Evolutionary conservation across 2,329 filamentous ascomycete species (phyloP).

Genomic region (Zymoseptoria ardabiliae): DNA sequence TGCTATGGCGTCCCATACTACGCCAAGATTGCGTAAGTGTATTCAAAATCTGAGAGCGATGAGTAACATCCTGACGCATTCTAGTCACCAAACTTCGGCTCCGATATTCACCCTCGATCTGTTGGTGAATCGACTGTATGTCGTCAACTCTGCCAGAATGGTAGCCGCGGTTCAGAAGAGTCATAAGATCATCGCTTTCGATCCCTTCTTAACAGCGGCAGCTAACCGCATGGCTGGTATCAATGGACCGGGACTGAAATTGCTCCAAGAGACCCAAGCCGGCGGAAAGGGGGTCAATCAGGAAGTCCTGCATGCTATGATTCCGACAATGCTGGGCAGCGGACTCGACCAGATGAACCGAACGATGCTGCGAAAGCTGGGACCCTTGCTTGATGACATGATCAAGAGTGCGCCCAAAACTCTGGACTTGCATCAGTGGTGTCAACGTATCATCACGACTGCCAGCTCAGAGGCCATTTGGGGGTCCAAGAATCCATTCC

Average conservation of each 20-base stretch:
- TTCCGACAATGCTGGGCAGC: neutral
- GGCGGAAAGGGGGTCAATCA: neutral
- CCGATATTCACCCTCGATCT: too few relatives aligned
- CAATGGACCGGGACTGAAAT: slow-evolving; percentile 25
- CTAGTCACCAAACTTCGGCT: too few relatives aligned
- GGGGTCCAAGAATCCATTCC: slow-evolving; percentile 39
- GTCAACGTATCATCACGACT: neutral
- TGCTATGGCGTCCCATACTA: too few relatives aligned
- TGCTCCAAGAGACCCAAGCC: slow-evolving; percentile 20
- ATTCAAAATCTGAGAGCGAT: too few relatives aligned
- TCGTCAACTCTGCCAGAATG: slow-evolving; percentile 37
- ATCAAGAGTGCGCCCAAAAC: neutral
- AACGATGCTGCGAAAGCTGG: neutral
- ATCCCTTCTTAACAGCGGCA: slow-evolving; percentile 35
- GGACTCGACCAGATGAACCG: neutral
- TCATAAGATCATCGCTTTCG: slow-evolving; percentile 37
- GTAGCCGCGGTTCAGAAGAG: slow-evolving; percentile 35
- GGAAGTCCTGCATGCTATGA: slow-evolving; percentile 1
- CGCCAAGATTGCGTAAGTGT: too few relatives aligned
- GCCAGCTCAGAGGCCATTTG: slow-evolving; percentile 31
- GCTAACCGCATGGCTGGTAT: slow-evolving; percentile 35
- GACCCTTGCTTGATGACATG: neutral
- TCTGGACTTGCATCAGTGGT: neutral
- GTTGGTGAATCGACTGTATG: slow-evolving; percentile 29
- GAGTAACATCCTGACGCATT: too few relatives aligned